Evolutionary conservation across 148 eudicot species (phyloP).

Genomic region (Chenopodium album): DNA sequence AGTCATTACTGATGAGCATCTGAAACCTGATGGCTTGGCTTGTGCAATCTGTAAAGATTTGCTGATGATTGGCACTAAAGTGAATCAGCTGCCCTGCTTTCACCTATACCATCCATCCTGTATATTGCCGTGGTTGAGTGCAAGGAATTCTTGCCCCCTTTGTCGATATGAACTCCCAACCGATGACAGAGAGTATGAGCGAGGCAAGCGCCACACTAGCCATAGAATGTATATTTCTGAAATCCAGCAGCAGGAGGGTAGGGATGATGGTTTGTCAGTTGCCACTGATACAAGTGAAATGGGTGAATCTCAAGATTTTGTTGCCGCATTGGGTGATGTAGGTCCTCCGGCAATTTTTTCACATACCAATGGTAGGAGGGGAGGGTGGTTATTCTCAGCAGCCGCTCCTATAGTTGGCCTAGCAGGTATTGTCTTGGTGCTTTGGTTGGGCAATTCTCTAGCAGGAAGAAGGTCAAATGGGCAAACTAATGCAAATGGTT

Average conservation of each 20-base stretch:
- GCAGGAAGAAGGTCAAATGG: slow-evolving; percentile 22
- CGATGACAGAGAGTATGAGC: slow-evolving; percentile 64
- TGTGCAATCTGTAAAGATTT: slow-evolving; percentile 94
- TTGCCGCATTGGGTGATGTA: slow-evolving; percentile 21
- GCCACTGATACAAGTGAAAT: slow-evolving; percentile 29
- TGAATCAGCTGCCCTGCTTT: slow-evolving; percentile 76
- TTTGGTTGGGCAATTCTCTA: slow-evolving; percentile 60
- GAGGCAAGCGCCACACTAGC: slow-evolving; percentile 32
- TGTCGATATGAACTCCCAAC: slow-evolving; percentile 91
- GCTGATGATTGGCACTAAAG: slow-evolving; percentile 53
- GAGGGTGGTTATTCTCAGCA: slow-evolving; percentile 72
- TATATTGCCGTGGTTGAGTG: slow-evolving; percentile 78
- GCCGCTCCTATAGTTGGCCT: slow-evolving; percentile 77
- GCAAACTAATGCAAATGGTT: slow-evolving; percentile 18
- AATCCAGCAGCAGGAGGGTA: slow-evolving; percentile 34
- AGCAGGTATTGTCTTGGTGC: slow-evolving; percentile 55
- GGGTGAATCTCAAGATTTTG: slow-evolving; percentile 21
- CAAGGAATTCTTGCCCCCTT: slow-evolving; percentile 81
- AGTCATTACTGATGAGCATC: slow-evolving; percentile 46
- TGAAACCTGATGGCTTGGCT: slow-evolving; percentile 44
- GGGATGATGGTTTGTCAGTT: slow-evolving; percentile 46
- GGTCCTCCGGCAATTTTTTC: slow-evolving; percentile 25
- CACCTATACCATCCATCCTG: slow-evolving; percentile 84
- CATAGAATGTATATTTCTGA: slow-evolving; percentile 29
- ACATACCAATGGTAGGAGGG: slow-evolving; percentile 33